Percentiles rank a stretch among this genome's conserved stretches.
These are phyloP conservation scores for Bruguiera sexangula DNA, from an alignment of 345 rosid genomes.

Conservation along the genomic window DNA sequence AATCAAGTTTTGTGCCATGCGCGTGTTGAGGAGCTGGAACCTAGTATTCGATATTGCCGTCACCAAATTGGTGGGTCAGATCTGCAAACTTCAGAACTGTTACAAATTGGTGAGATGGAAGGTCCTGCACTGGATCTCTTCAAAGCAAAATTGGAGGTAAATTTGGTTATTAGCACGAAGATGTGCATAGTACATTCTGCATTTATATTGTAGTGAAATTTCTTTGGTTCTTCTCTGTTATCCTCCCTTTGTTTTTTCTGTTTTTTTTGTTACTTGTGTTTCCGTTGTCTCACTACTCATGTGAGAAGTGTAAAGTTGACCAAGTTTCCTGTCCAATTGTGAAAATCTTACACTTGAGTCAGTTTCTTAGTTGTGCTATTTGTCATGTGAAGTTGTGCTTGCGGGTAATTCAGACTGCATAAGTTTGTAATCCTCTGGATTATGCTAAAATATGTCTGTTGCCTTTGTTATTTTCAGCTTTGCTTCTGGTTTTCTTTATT, in stretches of 20 bases:
- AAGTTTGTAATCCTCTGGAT: too few relatives aligned
- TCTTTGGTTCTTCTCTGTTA: constrained; percentile 2
- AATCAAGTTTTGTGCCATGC: constrained; percentile 92
- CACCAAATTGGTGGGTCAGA: constrained; percentile 94
- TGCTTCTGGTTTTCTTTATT: background rate
- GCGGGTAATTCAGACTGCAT: background rate
- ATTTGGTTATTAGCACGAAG: constrained; percentile 7
- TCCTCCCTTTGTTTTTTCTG: background rate
- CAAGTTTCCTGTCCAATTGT: background rate
- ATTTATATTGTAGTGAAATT: background rate
- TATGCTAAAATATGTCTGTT: too few relatives aligned
- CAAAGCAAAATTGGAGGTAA: constrained; percentile 90
- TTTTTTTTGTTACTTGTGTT: background rate
- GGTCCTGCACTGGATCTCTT: constrained; percentile 97
- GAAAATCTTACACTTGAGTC: background rate
- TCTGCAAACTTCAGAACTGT: constrained; percentile 78
- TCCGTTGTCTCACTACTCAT: background rate
- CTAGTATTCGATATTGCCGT: constrained; percentile 83
- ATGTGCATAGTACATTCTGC: background rate
- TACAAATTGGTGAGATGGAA: constrained; percentile 95
- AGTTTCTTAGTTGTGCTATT: background rate
- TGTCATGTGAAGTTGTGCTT: background rate
- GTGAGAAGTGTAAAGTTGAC: background rate
- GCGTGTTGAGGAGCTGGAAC: constrained; percentile 97
- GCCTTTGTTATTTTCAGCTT: background rate